Evolutionary conservation across 768 basidiomycete genomes (phyloP), one percentile per base, ranked within the genome.

Genomic region (Sarcomyxa edulis): DNA sequence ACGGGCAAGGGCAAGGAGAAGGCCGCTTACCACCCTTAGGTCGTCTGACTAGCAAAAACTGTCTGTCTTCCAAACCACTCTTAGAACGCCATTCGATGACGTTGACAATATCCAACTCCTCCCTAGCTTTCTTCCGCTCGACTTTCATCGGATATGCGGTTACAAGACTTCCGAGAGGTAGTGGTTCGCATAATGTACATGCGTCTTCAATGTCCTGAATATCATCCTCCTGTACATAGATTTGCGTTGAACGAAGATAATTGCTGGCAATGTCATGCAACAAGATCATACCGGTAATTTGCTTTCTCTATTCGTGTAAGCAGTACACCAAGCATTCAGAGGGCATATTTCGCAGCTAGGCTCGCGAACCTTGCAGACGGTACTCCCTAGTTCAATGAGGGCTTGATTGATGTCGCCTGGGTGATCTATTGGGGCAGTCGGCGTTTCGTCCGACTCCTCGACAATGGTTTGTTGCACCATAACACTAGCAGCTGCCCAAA

Each of bases 331-430:
- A 15, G 63, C 44, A 32, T 59, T 72, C 30, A 97, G 48, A 14
- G 92, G 89, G 59, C 94, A 97, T 12, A 61, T 51, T 12, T 50
- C 61, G 51, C 94, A 97, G 14, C 64, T 59, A 7, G 94, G 94
- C 45, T 85, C 77, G 44, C 78, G 80, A 28, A 87, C 81, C 58
- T 84, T 92, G 65, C 94, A 98, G 3, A 96, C 75, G 3, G 91
- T 95, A 55, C 87, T 88, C 34, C 94, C 94, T 6, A 97, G 77
- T 55, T 98, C 94, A 56, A 97, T 97, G 35, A 98, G 68, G 10
- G 88, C 92, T 62, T 96, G 86, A 52, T 95, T 95, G 46, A 93
- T 69, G 55, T 94, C 88, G 12, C 92, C 90, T 0, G 91, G 76
- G 45, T 71, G 57, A 23, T 73, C 68, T 29, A 52, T 45, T 23